Percentiles rank a stretch among this genome's conserved stretches.
Conservation (phyloP, 169 alveolate genomes). For the Babesia bovis region DNA sequence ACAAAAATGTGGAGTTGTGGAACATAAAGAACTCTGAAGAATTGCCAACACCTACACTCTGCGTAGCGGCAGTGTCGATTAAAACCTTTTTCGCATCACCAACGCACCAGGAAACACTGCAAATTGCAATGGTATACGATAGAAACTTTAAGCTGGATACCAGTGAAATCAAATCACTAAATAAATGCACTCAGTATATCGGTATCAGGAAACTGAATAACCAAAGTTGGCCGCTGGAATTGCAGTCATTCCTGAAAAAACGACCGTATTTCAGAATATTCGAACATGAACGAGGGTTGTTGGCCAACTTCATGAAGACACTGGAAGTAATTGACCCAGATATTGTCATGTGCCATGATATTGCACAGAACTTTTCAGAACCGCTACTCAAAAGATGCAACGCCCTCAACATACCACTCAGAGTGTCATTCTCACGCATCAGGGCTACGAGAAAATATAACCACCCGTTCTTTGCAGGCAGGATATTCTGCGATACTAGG, state of each 20-base stretch:
- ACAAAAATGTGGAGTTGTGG: slow-evolving; percentile 59
- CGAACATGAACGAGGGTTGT: slow-evolving; percentile 65
- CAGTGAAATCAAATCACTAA: slow-evolving; percentile 21
- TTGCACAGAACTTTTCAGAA: slow-evolving; percentile 61
- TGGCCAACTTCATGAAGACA: slow-evolving; percentile 53
- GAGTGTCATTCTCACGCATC: slow-evolving; percentile 67
- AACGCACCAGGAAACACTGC: slow-evolving; percentile 57
- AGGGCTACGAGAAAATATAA: slow-evolving; percentile 26
- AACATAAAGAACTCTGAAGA: slow-evolving; percentile 39
- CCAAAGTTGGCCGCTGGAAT: slow-evolving; percentile 48
- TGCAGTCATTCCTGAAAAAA: slow-evolving; percentile 35
- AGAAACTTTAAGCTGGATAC: slow-evolving; percentile 36
- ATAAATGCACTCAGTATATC: slow-evolving; percentile 34
- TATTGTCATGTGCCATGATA: slow-evolving; percentile 71
- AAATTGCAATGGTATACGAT: slow-evolving; percentile 48
- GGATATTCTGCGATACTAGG: slow-evolving; percentile 62
- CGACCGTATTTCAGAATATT: slow-evolving; percentile 58
- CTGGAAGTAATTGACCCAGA: slow-evolving; percentile 73
- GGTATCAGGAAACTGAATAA: slow-evolving; percentile 51
- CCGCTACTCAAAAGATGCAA: slow-evolving; percentile 65
- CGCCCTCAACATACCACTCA: slow-evolving; percentile 50
- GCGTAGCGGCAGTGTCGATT: slow-evolving; percentile 54
- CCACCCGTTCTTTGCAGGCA: slow-evolving; percentile 53
- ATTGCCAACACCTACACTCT: slow-evolving; percentile 43
- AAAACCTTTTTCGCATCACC: slow-evolving; percentile 58